These are phyloP conservation scores for Globisporangium takayamanum DNA, from an alignment of 352 stramenopile genomes.

Conservation along the genomic window DNA sequence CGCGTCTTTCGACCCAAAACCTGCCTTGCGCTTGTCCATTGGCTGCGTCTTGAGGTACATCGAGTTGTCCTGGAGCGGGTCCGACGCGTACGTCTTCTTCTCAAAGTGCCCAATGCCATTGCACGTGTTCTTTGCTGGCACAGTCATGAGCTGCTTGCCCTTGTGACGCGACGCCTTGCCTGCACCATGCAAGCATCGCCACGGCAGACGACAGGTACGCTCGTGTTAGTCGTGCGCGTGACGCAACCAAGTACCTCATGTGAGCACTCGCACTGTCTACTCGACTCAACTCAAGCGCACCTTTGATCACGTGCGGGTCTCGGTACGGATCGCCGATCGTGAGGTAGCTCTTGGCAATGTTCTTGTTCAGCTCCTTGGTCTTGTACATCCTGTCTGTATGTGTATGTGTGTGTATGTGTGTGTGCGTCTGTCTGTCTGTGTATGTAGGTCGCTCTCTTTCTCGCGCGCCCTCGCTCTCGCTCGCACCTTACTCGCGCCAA, in stretches of 20 bases:
- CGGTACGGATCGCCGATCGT: constrained; percentile 72
- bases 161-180: constrained; percentile 69
- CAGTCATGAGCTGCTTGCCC: constrained; percentile 66
- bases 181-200: constrained; percentile 5
- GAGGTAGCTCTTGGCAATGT: constrained; percentile 72
- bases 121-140: constrained; percentile 68
- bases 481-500: too few species aligned
- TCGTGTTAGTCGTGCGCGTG: neutral
- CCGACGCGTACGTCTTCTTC: constrained; percentile 78
- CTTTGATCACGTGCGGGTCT: constrained; percentile 65
- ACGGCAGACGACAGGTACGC: neutral
- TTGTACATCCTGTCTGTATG: constrained; percentile 42
- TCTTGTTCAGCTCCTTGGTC: constrained; percentile 80
- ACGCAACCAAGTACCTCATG: too few species aligned
- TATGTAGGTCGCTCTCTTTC: too few species aligned
- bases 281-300: constrained; percentile 5
- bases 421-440: too few species aligned
- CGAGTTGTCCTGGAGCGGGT: constrained; percentile 84
- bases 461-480: too few species aligned
- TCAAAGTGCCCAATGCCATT: constrained; percentile 84
- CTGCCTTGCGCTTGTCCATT: constrained; percentile 81
- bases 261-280: too few species aligned
- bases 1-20: constrained; percentile 89
- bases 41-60: constrained; percentile 86
- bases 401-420: neutral